Base-by-base conservation (phyloP, 805 yeast genomes). In the Metschnikowia vanudenii region DNA sequence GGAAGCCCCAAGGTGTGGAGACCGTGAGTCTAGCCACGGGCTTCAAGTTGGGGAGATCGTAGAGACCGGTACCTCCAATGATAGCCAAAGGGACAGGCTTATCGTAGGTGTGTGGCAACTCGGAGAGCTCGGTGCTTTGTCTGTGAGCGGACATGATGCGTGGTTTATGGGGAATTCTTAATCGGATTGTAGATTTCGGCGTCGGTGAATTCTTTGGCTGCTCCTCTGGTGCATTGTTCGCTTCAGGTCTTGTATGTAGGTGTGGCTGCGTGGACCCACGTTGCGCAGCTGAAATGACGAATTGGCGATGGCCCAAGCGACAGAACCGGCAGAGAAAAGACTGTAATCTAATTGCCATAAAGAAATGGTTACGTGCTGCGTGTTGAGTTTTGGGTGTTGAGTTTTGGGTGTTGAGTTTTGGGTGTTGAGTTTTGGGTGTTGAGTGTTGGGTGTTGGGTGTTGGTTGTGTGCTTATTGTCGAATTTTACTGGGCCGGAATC, bases 21-120 rank as follows among this genome's bases (percentile, higher is more conserved):
- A 90, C 69, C 13, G 88, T 81, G 35, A 94, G 69, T 56, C 84
- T 74, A 13, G 97, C 96, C 38, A 92, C 96, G 3, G 96, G 95
- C 39, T 83, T 78, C 46, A 94, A 74, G 47, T 88, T 82, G 34
- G 85, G 88, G 47, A 94, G 74, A 48, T 88, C 86, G 73, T 94
- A 94, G 26, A 94, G 78, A n/a, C 99, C 99, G 4, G 99, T 94
- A 34, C 99, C 99, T 34, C 99, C 99, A 64, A 94, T 94, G 56
- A 94, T 81, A 30, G 96, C 98, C 36, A 94, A 75, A 33, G 80
- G 76, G 20, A 94, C 87, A 29, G 87, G 84, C 57, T 82, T 86
- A 46, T 67, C 62, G 68, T 78, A 84, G 28, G 69, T 68, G 48
- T 76, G 74, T 35, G 88, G 85, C 49, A 76, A 67, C 18, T 57